Evolutionary conservation across 106 monocot species (phyloP), one percentile per base, ranked within the genome.

Genomic region (Phalaenopsis equestris): DNA sequence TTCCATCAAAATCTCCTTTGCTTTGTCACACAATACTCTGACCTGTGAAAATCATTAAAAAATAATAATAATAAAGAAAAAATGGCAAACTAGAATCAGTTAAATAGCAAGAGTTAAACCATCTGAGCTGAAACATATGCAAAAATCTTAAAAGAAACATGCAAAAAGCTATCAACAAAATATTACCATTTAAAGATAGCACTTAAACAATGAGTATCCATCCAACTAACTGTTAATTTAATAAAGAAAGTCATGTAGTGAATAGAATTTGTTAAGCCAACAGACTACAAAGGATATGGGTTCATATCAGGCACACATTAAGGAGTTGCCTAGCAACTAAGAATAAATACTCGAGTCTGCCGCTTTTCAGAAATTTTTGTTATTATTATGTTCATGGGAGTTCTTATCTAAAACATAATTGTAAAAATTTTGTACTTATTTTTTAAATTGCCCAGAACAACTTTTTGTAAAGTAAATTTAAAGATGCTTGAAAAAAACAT

Each of bases 1-100:
- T 81, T 95, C 90, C 94, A 99, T 99, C 70, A 99, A 84, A n/a
- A 99, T 91, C 77, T 99, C 98, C 80, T 99, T 99, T 2, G 95
- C 98, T 80, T 99, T 99, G 45, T 99, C 98, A 75, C 95, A 99
- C 55, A 99, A 82, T 16, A 41, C 77, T 88, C 85, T 88, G 74
- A 99, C 98, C 98, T 99, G 89, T 38, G 81, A 52, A 42, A 43
- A 74, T 43, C n/a, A 74, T 9, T 30, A 4, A 42, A 74, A 19
- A 19, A 45, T 18, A 74, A 74, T 19, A 19, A 45, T 18, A 74
- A 74, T 19, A 1, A 19, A 45, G 43, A 74, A 74, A 42, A 74
- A 18, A 43, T 43, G 19, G 8, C 70, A 70, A 70, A 43, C 43
- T 15, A 42, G 19, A 74, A 7, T 74, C 42, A 7, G 21, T 6